Evolutionary conservation across 495 filamentous ascomycete genomes (phyloP).

Genomic region (Hypoxylon rickii): DNA sequence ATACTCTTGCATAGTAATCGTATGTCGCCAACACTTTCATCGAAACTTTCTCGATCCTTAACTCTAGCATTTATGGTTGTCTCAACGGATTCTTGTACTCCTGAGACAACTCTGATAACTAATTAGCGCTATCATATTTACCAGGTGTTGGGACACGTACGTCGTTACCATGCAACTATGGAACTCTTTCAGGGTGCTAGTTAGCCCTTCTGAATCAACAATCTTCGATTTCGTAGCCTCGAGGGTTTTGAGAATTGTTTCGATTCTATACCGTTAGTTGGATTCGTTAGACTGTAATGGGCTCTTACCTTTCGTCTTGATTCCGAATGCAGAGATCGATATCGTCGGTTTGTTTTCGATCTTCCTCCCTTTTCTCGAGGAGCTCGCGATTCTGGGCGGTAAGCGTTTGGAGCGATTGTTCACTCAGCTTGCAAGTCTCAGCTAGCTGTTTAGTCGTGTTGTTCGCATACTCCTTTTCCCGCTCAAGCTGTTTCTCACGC

Average conservation of each 20-base stretch:
- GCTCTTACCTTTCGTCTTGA: constrained; percentile 31
- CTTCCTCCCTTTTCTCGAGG: constrained; percentile 33
- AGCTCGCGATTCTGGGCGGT: constrained; percentile 39
- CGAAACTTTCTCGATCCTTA: not conserved
- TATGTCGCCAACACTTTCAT: constrained; percentile 11
- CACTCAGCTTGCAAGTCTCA: constrained; percentile 33
- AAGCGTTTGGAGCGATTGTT: constrained; percentile 34
- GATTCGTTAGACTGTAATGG: constrained; percentile 4
- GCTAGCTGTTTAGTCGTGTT: constrained; percentile 36
- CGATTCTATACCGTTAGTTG: constrained; percentile 26
- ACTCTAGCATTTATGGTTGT: not conserved
- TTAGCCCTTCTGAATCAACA: constrained; percentile 6
- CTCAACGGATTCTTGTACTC: constrained; percentile 4
- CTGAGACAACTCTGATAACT: constrained; percentile 6
- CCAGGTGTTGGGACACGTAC: constrained; percentile 11
- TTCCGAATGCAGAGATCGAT: constrained; percentile 11
- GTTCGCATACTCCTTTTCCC: constrained; percentile 30
- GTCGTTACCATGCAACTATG: constrained; percentile 15
- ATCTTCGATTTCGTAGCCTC: constrained; percentile 11
- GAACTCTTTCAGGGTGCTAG: constrained; percentile 13
- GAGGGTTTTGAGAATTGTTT: constrained; percentile 17
- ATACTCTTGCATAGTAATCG: constrained; percentile 17
- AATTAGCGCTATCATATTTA: not conserved
- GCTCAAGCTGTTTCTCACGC: constrained; percentile 38
- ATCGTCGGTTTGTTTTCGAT: constrained; percentile 7